Conservation (phyloP, 2,329 filamentous ascomycete genomes). For the Fusarium graminum region DNA sequence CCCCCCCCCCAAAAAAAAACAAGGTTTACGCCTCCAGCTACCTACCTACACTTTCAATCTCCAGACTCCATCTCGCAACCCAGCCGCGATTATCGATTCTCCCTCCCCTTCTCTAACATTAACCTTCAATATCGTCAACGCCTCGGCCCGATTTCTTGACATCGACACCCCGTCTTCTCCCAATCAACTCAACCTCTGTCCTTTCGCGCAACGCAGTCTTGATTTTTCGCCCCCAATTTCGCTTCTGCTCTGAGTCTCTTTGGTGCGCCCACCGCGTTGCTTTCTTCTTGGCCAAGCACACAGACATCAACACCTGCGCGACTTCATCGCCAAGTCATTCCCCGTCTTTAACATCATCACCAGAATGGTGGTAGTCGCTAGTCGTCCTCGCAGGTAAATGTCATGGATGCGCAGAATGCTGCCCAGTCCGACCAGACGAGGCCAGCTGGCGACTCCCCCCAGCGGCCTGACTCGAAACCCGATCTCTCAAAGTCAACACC, state of each 20-base stretch:
- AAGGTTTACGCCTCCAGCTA: slow-evolving; percentile 38
- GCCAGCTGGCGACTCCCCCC: slow-evolving; percentile 67
- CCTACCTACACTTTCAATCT: slow-evolving; percentile 15
- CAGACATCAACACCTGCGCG: slow-evolving; percentile 41
- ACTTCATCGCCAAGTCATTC: slow-evolving; percentile 47
- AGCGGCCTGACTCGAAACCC: slow-evolving; percentile 54
- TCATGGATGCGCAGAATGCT: slow-evolving; percentile 78
- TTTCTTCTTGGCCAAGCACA: slow-evolving; percentile 29
- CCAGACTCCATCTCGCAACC: neutral
- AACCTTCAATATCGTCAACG: slow-evolving; percentile 33
- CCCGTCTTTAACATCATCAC: slow-evolving; percentile 50
- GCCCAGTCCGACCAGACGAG: slow-evolving; percentile 72
- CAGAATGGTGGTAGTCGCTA: slow-evolving; percentile 71
- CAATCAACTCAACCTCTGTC: slow-evolving; percentile 18
- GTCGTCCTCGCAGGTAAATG: slow-evolving; percentile 68
- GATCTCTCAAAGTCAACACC: slow-evolving; percentile 43
- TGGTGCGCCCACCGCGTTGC: slow-evolving; percentile 33
- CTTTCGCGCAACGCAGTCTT: slow-evolving; percentile 30
- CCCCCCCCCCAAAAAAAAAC: slow-evolving; percentile 33
- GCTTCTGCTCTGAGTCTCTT: slow-evolving; percentile 19
- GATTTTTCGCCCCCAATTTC: slow-evolving; percentile 17
- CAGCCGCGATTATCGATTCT: slow-evolving; percentile 29
- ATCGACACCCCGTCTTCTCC: slow-evolving; percentile 20
- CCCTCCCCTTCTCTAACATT: slow-evolving; percentile 21
- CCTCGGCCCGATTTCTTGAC: slow-evolving; percentile 15